These are phyloP conservation scores for Gaultheria prostrata DNA, from an alignment of 148 eudicot species.

Conservation along the genomic window DNA sequence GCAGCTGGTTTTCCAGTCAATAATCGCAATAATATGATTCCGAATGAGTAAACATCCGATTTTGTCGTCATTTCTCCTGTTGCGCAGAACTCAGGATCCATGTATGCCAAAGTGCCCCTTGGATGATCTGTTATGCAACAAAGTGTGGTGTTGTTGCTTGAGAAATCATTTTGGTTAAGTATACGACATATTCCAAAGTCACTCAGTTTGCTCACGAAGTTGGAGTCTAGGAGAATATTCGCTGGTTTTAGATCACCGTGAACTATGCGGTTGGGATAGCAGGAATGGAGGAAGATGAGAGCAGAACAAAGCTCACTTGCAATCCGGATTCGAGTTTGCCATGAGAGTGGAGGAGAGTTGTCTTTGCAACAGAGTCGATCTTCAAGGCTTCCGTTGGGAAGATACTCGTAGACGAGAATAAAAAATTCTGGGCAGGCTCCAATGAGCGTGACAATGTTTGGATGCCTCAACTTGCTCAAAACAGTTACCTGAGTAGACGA, in stretches of 20 bases:
- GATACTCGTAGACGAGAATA: slow-evolving; percentile 76
- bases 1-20: slow-evolving; percentile 64
- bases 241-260: slow-evolving; percentile 86
- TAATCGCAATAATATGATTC: slow-evolving; percentile 63
- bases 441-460: slow-evolving; percentile 72
- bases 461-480: slow-evolving; percentile 82
- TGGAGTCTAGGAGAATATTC: slow-evolving; percentile 59
- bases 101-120: slow-evolving; percentile 65
- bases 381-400: slow-evolving; percentile 86
- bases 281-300: slow-evolving; percentile 71
- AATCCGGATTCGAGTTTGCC: slow-evolving; percentile 78
- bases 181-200: slow-evolving; percentile 67
- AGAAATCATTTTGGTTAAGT: slow-evolving; percentile 35
- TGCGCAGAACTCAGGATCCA: slow-evolving; percentile 67
- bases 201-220: slow-evolving; percentile 60
- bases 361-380: slow-evolving; percentile 72
- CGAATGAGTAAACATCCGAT: slow-evolving; percentile 84
- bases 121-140: slow-evolving; percentile 42
- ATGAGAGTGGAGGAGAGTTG: slow-evolving; percentile 70
- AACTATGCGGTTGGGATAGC: slow-evolving; percentile 35
- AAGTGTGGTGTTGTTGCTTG: slow-evolving; percentile 32
- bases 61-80: slow-evolving; percentile 67
- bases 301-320: slow-evolving; percentile 78
- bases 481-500: slow-evolving; percentile 53
- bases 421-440: slow-evolving; percentile 79